Evolutionary conservation across 2,329 filamentous ascomycete species (phyloP), one percentile per base, ranked within the genome.

Genomic region (Clonostachys chloroleuca): DNA sequence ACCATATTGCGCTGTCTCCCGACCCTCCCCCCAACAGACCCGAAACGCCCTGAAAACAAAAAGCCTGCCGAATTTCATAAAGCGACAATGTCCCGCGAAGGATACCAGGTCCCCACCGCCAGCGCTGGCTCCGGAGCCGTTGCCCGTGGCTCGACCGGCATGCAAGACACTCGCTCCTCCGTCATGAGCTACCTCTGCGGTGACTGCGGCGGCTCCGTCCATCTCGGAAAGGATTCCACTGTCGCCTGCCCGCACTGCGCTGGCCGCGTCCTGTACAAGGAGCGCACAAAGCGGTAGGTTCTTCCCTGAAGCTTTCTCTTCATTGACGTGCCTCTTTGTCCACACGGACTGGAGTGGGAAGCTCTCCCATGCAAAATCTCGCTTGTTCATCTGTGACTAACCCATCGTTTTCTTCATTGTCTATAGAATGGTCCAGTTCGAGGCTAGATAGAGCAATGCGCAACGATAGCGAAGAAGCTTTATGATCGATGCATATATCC

Each of bases 241-340:
- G 67, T 70, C 44, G 68, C 68, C 18, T 70, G 68, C 55, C 64
- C 67, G 48, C 67, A 71, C 52, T 99, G 94, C 67, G 94, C 94
- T 8, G 94, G 96, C 61, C 85, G 94, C 55, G 91, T 99, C 51
- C 72, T 99, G 56, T 97, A 97, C 73, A 99, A 99, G 81, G 89
- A 96, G 81, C 75, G 94, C 63, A 99, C 94, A 41, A 96, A 95
- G 78, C 83, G 94, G 94, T 96, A 66, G 69, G 86, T 72, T n/a
- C n/a, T 50, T 45, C 13, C 35, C 33, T 12, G 9, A 5, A 34
- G 24, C 24, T 30, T 6, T 14, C 17, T 12, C 12, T 34, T 16
- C 10, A n/a, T n/a, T 49, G 6, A 42, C 20, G 34, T 34, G n/a
- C 13, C 5, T 20, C 20, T 45, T 5, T 34, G 16, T 6, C 33